Evolutionary conservation across 768 basidiomycete species (phyloP), one percentile per base, ranked within the genome.

Genomic region (Chalciporus piperatus): DNA sequence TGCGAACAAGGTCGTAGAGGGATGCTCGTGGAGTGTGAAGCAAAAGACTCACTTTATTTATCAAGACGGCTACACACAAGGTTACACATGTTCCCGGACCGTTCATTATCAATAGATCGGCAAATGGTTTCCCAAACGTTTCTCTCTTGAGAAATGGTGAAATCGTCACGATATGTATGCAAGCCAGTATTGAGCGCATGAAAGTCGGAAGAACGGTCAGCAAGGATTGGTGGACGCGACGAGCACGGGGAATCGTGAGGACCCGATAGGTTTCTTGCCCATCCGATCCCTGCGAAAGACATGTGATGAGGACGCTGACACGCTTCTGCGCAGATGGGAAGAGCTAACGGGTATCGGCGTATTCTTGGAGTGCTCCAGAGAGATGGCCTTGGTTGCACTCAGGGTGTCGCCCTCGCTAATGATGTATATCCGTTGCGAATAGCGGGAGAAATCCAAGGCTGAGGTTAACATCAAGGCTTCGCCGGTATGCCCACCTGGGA

Each of bases 81-180:
- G 87, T 73, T 30, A 95, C 82, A 65, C 92, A 95, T 6, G 96
- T 98, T 14, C 97, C 96, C 0, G 97, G 97, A 2, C 97, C 97
- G 67, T 98, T 98, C 25, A 98, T 70, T 45, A 99, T 72, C 44
- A 99, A 74, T 25, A 92, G 72, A 51, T 98, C 92, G 23, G 84
- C 80, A 60, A 84, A 82, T 4, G 72, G 52, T 10, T 57, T 35
- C 56, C 62, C 22, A 43, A 54, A 27, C 45, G 44, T 16, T n/a
- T 33, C 42, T 41, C 14, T 45, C 45, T 43, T 54, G 61, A 75
- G 54, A 9, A 83, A 51, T 2, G 87, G 88, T 2, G 61, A 52
- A 30, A 90, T 41, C 0, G 81, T 77, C 52, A 93, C 62, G 55
- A 81, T 72, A 66, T 81, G 82, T 25, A 92, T 60, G 54, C 88